Conservation (phyloP, 495 filamentous ascomycete species). For the Monascus purpureus region DNA sequence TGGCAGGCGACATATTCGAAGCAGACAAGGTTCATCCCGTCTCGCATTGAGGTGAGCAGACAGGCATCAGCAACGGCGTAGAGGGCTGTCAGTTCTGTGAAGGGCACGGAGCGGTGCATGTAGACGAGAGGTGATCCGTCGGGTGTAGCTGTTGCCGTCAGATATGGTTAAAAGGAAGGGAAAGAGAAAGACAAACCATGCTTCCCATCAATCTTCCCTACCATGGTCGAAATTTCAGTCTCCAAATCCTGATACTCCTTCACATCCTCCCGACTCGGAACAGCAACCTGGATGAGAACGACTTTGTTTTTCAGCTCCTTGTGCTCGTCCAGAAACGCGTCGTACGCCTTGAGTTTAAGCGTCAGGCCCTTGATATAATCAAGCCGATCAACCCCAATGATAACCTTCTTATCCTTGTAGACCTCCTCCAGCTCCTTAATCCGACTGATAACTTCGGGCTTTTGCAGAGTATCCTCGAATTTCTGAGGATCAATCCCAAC, state of each 20-base stretch:
- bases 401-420: constrained; percentile 78
- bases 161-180: not conserved
- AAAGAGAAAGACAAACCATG: constrained; percentile 9
- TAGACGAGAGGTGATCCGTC: constrained; percentile 93
- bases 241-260: constrained; percentile 93
- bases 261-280: constrained; percentile 83
- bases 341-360: constrained; percentile 83
- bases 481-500: constrained; percentile 91
- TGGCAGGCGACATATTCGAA: constrained; percentile 95
- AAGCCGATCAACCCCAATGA: constrained; percentile 83
- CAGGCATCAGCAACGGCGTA: constrained; percentile 87
- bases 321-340: constrained; percentile 80
- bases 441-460: constrained; percentile 59
- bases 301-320: constrained; percentile 88
- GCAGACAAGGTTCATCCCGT: constrained; percentile 94
- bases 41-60: constrained; percentile 78
- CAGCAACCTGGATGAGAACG: constrained; percentile 83
- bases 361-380: constrained; percentile 97
- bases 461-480: constrained; percentile 62
- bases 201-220: constrained; percentile 82
- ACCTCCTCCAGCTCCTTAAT: constrained; percentile 63
- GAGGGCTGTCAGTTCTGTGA: constrained; percentile 82
- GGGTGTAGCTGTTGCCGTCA: constrained; percentile 45
- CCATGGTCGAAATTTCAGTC: constrained; percentile 76
- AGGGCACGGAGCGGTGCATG: constrained; percentile 78